These are phyloP conservation scores for Fusarium fracticaudum DNA, from an alignment of 2,329 filamentous ascomycete genomes.

Conservation along the genomic window DNA sequence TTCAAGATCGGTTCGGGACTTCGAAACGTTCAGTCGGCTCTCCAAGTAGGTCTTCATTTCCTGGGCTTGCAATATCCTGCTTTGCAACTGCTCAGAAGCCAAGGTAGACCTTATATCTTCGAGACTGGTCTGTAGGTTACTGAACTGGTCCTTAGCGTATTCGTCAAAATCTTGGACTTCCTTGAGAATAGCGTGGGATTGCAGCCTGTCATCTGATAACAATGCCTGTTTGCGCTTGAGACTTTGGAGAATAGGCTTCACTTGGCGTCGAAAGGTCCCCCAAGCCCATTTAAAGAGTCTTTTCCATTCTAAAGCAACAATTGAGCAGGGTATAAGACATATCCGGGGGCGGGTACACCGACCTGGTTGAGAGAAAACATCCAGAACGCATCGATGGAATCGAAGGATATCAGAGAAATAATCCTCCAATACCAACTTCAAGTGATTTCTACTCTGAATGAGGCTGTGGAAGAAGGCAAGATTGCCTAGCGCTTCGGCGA, in stretches of 20 bases:
- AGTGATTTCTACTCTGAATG: not conserved
- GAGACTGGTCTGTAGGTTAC: rapidly evolving
- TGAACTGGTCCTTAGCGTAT: rapidly evolving
- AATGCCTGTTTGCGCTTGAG: not conserved
- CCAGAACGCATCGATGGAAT: rapidly evolving
- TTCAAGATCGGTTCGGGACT: rapidly evolving
- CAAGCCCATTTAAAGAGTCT: rapidly evolving
- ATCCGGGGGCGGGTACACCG: rapidly evolving
- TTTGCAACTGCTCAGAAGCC: rapidly evolving
- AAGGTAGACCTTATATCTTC: not conserved
- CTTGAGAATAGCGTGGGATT: not conserved
- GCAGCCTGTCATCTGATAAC: not conserved
- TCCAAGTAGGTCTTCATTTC: not conserved
- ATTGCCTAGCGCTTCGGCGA: rapidly evolving
- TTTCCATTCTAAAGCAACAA: not conserved
- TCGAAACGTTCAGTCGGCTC: not conserved
- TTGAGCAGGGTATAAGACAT: too few species aligned
- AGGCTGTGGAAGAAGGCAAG: not conserved
- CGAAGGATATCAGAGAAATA: not conserved
- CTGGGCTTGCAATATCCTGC: rapidly evolving
- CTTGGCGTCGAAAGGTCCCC: not conserved
- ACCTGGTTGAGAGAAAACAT: not conserved
- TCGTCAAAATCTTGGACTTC: not conserved
- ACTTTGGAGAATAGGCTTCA: not conserved
- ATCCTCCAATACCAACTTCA: not conserved